Percentiles rank a stretch among this genome's conserved stretches.
These are phyloP conservation scores for Chloris gayana DNA, from an alignment of 176 grass and related monocot species.

Conservation along the genomic window DNA sequence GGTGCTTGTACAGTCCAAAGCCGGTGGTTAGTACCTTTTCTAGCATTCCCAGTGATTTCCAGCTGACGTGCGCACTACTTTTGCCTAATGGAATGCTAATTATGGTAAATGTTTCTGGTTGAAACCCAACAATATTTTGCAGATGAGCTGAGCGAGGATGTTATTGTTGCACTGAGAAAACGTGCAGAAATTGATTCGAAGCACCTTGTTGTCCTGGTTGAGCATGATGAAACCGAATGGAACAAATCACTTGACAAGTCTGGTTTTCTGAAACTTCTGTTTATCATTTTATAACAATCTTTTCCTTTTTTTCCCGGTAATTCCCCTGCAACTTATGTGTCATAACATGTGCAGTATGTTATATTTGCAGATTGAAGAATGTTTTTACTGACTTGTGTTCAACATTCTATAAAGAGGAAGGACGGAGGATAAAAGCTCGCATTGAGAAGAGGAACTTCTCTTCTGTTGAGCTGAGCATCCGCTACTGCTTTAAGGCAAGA, in stretches of 20 bases:
- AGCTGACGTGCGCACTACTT: constrained; percentile 8
- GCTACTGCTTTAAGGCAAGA: constrained; percentile 88
- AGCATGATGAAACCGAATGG: constrained; percentile 77
- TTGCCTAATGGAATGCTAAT: constrained; percentile 9
- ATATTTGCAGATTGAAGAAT: constrained; percentile 57
- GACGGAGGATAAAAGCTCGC: constrained; percentile 69
- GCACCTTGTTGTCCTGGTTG: constrained; percentile 66
- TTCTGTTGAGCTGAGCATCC: constrained; percentile 83
- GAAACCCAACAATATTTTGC: constrained; percentile 34
- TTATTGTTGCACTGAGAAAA: constrained; percentile 86
- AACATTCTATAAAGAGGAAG: constrained; percentile 91
- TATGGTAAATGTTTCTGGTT: constrained; percentile 17
- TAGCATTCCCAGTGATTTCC: not conserved
- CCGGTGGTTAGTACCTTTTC: constrained; percentile 50
- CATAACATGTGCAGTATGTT: constrained; percentile 5
- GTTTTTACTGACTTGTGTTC: constrained; percentile 84
- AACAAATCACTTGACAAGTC: constrained; percentile 83
- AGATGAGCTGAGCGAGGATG: constrained; percentile 86
- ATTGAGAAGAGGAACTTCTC: constrained; percentile 92
- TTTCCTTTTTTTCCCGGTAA: not conserved
- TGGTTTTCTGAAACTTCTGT: constrained; percentile 20
- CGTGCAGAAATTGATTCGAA: constrained; percentile 90
- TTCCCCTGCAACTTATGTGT: constrained; percentile 18
- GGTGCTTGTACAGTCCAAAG: constrained; percentile 75
- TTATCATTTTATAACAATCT: not conserved